Percentiles rank a stretch among this genome's conserved stretches.
Evolutionary conservation across 805 yeast species (phyloP).

Genomic region (Pichia thaimueangensis): DNA sequence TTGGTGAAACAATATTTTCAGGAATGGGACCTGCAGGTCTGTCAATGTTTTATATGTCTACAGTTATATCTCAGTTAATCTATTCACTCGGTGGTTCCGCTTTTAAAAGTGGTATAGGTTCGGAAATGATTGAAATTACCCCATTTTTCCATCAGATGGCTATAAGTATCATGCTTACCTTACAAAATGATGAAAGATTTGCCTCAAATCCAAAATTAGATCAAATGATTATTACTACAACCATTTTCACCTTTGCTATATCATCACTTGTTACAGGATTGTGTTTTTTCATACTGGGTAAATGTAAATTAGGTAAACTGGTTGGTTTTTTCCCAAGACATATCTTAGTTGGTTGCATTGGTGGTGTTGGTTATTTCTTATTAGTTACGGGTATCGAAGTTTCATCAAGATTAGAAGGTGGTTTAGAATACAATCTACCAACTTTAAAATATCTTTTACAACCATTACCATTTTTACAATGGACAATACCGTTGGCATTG

Average conservation of each 20-base stretch:
- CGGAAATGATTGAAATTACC: conserved; percentile 98
- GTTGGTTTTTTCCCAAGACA: conserved; percentile 97
- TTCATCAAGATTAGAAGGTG: conserved; percentile 72
- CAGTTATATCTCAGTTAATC: conserved; percentile 82
- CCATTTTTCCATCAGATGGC: conserved; percentile 98
- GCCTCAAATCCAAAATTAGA: conserved; percentile 30
- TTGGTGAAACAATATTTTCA: conserved; percentile 72
- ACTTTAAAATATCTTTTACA: conserved; percentile 47
- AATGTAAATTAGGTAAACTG: conserved; percentile 70
- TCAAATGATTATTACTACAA: conserved; percentile 38
- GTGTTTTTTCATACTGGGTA: conserved; percentile 72
- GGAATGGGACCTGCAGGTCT: conserved; percentile 82
- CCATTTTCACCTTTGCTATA: conserved; percentile 76
- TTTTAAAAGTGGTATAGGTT: conserved; percentile 86
- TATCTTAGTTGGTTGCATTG: conserved; percentile 93
- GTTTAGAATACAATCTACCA: conserved; percentile 54
- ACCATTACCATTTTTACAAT: conserved; percentile 44
- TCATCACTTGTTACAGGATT: conserved; percentile 83
- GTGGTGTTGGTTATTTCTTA: conserved; percentile 95
- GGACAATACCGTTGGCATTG: conserved; percentile 64
- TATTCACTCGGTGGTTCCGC: conserved; percentile 88
- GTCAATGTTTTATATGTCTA: conserved; percentile 89
- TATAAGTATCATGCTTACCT: conserved; percentile 46
- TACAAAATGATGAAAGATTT: conserved; percentile 47
- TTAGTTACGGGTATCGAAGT: conserved; percentile 89